These are phyloP conservation scores for Carex kokanica DNA, from an alignment of 176 grass and related monocot species.

Conservation along the genomic window DNA sequence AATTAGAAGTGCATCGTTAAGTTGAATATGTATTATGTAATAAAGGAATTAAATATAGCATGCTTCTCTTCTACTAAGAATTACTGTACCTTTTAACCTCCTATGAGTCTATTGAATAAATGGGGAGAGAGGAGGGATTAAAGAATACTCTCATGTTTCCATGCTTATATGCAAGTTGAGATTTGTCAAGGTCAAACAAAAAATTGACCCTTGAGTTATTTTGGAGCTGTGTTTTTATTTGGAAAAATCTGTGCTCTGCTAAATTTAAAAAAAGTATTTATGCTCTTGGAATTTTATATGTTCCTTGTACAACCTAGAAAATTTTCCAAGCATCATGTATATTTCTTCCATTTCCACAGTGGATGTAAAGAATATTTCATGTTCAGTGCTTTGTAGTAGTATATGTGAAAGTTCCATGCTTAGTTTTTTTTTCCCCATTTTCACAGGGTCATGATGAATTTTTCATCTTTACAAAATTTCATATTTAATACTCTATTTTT, in stretches of 20 bases:
- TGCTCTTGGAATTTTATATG: neutral
- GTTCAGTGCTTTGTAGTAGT: neutral
- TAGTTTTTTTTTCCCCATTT: neutral
- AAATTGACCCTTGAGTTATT: neutral
- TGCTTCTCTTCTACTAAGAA: neutral
- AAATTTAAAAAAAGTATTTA: neutral
- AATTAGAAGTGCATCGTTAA: neutral
- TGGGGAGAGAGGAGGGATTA: neutral
- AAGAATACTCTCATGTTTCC: neutral
- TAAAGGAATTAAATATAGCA: neutral
- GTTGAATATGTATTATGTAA: neutral
- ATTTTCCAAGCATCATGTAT: neutral
- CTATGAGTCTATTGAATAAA: neutral
- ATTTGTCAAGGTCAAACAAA: neutral
- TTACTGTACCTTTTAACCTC: neutral
- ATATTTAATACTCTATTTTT: conserved; percentile 12
- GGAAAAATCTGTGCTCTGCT: neutral
- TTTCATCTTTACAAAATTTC: conserved; percentile 10
- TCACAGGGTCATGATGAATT: neutral
- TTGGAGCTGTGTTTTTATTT: neutral
- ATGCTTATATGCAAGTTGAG: conserved; percentile 5
- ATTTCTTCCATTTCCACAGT: neutral
- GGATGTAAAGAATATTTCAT: neutral
- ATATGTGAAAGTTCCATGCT: neutral
- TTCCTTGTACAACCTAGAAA: neutral